Evolutionary conservation across 2,329 filamentous ascomycete species (phyloP), one percentile per base, ranked within the genome.

Genomic region (Knoxdaviesia capensis): DNA sequence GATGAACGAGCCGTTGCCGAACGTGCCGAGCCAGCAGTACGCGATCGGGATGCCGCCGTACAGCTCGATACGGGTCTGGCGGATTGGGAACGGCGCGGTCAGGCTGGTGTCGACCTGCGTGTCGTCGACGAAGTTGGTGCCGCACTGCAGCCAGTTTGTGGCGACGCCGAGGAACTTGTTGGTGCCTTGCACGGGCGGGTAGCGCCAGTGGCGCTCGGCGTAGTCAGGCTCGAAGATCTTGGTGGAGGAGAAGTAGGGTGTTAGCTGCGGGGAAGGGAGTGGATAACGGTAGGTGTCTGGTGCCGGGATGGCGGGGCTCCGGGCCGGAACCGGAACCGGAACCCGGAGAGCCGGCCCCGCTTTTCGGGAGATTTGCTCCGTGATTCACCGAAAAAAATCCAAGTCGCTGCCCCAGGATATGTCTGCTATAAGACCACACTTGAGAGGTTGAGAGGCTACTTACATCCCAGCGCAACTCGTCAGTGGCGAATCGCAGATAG

Each of bases 141-240:
- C 20, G 6, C 11, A 11, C 7, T 11, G 36, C 6, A 8, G 20
- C 36, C 36, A 38, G 36, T 29, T 38, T 3, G 36, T 29, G 5
- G 59, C 59, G 1, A 60, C 57, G 11, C 63, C 63, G 40, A 66
- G 48, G 42, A 56, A 66, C 9, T 57, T 57, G 10, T 53, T 52
- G 41, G 58, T 40, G 28, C 61, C 61, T 3, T 56, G 46, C 5
- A 53, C 47, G 0, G 56, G 62, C 6, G 63, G 63, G 41, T 63
- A 63, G 6, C 51, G 44, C 63, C 63, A 66, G 33, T 58, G 49
- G 1, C 48, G 46, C 43, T 64, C 59, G 2, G 50, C 51, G 56
- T 59, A 65, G 20, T 52, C 50, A 5, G 44, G 48, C 4, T 59
- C 55, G 43, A 61, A 64, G 33, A 65, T 61, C 49, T 60, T 56